Percentiles rank a stretch among this genome's conserved stretches.
phyloP scores from a whole-genome alignment of 148 eudicot genomes.

The Silene conica region DNA sequence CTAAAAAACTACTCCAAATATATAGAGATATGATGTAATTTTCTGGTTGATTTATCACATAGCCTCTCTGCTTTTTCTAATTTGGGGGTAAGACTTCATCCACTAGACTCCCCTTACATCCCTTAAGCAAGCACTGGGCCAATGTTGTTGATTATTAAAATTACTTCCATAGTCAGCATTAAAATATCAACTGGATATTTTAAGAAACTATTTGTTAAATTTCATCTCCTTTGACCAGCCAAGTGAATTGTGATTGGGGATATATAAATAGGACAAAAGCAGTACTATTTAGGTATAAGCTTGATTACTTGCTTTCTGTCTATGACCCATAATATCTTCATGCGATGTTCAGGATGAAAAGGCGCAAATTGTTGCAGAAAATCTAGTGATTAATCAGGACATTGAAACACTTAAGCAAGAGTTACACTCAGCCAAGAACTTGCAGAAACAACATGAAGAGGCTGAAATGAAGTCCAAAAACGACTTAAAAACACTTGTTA shows the following conservation, averaged over 20 bases:
- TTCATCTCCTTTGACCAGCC: background rate
- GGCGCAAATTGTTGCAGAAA: slow-evolving; percentile 30
- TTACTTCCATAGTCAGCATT: background rate
- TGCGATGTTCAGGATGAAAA: slow-evolving; percentile 45
- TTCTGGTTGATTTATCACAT: no score
- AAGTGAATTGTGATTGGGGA: background rate
- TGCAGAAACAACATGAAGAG: slow-evolving; percentile 56
- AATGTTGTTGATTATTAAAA: background rate
- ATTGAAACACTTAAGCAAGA: slow-evolving; percentile 56
- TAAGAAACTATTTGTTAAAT: no score
- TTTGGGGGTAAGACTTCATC: background rate
- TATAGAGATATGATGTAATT: no score
- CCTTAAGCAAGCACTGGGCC: background rate
- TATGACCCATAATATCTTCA: slow-evolving; percentile 5
- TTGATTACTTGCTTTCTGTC: slow-evolving; percentile 1
- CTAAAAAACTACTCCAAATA: background rate
- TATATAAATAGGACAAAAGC: background rate
- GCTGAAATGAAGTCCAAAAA: slow-evolving; percentile 65
- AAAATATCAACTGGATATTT: background rate
- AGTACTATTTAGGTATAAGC: background rate
- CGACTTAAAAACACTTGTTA: slow-evolving; percentile 70
- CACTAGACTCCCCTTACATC: background rate
- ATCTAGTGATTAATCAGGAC: slow-evolving; percentile 40
- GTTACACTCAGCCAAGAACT: slow-evolving; percentile 48
- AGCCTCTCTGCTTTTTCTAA: no score